phyloP scores from a whole-genome alignment of 768 basidiomycete species.

The Scleroderma bovista region DNA sequence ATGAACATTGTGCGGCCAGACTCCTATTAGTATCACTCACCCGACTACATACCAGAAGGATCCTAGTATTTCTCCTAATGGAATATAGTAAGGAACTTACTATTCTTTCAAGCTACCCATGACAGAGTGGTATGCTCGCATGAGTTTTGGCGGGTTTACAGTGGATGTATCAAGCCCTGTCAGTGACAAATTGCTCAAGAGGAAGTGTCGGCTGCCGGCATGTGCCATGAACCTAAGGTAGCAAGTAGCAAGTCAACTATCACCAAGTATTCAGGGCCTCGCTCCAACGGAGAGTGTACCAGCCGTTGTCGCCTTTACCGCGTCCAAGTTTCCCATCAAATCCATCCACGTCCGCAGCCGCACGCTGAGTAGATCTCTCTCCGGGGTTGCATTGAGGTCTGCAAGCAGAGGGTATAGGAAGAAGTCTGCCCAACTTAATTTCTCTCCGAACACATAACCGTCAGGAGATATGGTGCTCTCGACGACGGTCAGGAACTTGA shows the following conservation, averaged over 20 bases:
- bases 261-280: not conserved
- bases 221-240: too few relatives aligned
- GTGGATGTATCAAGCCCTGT: too few relatives aligned
- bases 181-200: too few relatives aligned
- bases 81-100: too few relatives aligned
- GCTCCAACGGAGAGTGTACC: slow-evolving; percentile 25
- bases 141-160: too few relatives aligned
- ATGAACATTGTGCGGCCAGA: not conserved
- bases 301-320: slow-evolving; percentile 16
- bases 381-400: slow-evolving; percentile 23
- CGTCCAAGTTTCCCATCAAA: slow-evolving; percentile 19
- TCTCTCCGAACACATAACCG: slow-evolving; percentile 25
- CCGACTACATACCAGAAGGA: too few relatives aligned
- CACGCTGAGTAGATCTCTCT: slow-evolving; percentile 18
- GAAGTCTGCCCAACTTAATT: slow-evolving; percentile 29
- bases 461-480: slow-evolving; percentile 22
- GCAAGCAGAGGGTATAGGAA: slow-evolving; percentile 29
- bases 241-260: too few relatives aligned
- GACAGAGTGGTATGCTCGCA: too few relatives aligned
- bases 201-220: too few relatives aligned
- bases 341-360: slow-evolving; percentile 22
- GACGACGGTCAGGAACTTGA: slow-evolving; percentile 8
- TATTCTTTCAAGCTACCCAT: too few relatives aligned
- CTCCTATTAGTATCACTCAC: too few relatives aligned
- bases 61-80: too few relatives aligned